Evolutionary conservation across 768 basidiomycete genomes (phyloP).

Genomic region (Suillus placidus): DNA sequence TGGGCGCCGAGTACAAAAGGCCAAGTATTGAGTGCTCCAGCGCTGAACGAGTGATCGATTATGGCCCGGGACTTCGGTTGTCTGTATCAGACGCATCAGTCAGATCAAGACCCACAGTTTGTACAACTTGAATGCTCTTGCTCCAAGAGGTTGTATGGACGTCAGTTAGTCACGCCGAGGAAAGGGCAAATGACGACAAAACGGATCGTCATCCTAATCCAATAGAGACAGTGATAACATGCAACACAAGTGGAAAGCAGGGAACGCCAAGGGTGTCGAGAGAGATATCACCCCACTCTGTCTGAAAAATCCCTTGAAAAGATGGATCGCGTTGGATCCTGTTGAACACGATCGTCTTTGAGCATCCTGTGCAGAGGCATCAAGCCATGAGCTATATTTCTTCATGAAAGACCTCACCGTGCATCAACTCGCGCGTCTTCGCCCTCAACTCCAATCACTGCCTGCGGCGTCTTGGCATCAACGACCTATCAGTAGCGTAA

Average conservation of each 20-base stretch:
- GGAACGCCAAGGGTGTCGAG: not conserved
- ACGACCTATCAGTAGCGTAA: slow-evolving; percentile 60
- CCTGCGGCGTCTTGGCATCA: slow-evolving; percentile 89
- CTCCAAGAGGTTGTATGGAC: not conserved
- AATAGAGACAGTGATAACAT: not conserved
- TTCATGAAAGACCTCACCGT: slow-evolving; percentile 52
- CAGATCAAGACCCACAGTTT: not conserved
- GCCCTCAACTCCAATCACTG: slow-evolving; percentile 84
- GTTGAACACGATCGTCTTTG: slow-evolving; percentile 80
- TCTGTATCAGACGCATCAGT: not conserved
- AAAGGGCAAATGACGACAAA: not conserved
- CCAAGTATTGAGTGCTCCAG: no score
- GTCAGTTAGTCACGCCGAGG: not conserved
- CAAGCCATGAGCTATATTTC: not conserved
- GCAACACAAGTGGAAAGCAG: not conserved
- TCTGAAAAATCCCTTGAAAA: slow-evolving; percentile 52
- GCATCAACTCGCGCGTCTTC: slow-evolving; percentile 89
- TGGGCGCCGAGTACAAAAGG: not conserved
- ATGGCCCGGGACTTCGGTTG: not conserved
- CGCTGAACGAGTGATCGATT: not conserved
- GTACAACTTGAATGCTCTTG: no score
- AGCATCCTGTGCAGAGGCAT: slow-evolving; percentile 62
- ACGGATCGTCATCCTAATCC: not conserved
- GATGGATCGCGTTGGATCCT: slow-evolving; percentile 50
- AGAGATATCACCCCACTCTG: slow-evolving; percentile 36